Evolutionary conservation across 1,284 basidiomycete species (phyloP).

Genomic region (Papiliotrema laurentii): DNA sequence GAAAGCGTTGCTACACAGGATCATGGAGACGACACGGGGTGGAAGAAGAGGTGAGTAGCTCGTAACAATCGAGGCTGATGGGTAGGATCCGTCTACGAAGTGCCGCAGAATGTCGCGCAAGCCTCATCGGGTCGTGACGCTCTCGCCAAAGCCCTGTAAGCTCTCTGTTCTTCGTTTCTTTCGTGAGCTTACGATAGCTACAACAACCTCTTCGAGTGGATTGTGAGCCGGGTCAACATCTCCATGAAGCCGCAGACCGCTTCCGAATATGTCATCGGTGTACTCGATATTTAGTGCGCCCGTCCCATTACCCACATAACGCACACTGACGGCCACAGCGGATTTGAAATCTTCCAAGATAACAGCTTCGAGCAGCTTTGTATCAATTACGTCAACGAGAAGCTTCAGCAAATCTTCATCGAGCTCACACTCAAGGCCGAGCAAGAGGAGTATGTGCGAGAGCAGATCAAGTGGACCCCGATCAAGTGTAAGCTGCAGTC

Average conservation of each 20-base stretch:
- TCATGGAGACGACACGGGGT: slow-evolving; percentile 90
- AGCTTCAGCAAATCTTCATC: slow-evolving; percentile 98
- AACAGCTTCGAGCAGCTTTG: slow-evolving; percentile 99
- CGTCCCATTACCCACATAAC: neutral
- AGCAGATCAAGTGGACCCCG: slow-evolving; percentile 99
- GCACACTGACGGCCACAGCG: no score
- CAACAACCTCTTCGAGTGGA: slow-evolving; percentile 99
- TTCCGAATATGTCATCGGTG: slow-evolving; percentile 85
- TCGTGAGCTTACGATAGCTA: slow-evolving; percentile 52
- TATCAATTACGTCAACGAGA: slow-evolving; percentile 99
- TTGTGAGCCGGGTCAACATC: slow-evolving; percentile 90
- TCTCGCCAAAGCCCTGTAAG: slow-evolving; percentile 77
- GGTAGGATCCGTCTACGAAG: slow-evolving; percentile 80
- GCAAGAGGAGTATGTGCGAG: slow-evolving; percentile 97
- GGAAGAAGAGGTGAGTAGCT: slow-evolving; percentile 68
- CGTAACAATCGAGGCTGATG: slow-evolving; percentile 4
- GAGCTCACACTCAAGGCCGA: slow-evolving; percentile 98
- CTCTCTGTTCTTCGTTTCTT: neutral
- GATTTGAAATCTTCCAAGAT: slow-evolving; percentile 96
- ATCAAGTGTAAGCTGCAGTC: slow-evolving; percentile 64
- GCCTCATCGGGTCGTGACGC: slow-evolving; percentile 86
- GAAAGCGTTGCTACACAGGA: slow-evolving; percentile 78
- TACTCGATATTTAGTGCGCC: slow-evolving; percentile 82
- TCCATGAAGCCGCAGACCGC: slow-evolving; percentile 85
- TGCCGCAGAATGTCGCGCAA: slow-evolving; percentile 91